Percentiles rank a stretch among this genome's conserved stretches.
Evolutionary conservation across 2,329 filamentous ascomycete species (phyloP).

Genomic region (Diaporthe caulivora): DNA sequence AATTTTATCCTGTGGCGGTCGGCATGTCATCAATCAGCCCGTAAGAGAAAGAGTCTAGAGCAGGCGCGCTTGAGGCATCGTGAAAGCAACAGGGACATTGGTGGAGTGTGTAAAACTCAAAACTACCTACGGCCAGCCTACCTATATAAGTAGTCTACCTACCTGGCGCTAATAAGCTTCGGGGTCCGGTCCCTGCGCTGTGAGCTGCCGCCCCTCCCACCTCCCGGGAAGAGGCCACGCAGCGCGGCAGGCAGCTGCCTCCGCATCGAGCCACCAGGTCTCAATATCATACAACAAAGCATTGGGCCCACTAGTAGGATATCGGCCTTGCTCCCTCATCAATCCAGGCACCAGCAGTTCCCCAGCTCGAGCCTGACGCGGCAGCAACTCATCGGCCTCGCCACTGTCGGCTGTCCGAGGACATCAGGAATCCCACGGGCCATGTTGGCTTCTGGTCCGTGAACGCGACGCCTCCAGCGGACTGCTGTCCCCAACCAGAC

Average conservation of each 20-base stretch:
- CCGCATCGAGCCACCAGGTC: not conserved
- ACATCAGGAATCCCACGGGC: constrained; percentile 15
- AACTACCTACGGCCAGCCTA: too few relatives aligned
- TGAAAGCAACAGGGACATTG: not conserved
- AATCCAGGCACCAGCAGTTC: not conserved
- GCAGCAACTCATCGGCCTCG: constrained; percentile 32
- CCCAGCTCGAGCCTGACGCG: not conserved
- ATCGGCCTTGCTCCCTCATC: not conserved
- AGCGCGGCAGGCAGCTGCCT: constrained; percentile 8
- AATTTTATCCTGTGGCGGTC: not conserved
- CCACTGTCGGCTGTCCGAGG: constrained; percentile 19
- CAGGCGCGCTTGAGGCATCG: not conserved
- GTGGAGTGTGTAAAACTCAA: not conserved
- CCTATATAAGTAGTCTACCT: too few relatives aligned
- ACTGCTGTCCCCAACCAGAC: constrained; percentile 41
- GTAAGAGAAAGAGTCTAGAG: not conserved
- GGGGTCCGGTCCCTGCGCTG: constrained; percentile 11
- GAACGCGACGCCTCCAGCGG: constrained; percentile 20
- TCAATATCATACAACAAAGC: not conserved
- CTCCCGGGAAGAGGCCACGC: not conserved
- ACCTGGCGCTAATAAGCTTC: constrained; percentile 1
- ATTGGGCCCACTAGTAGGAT: not conserved
- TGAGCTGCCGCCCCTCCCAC: not conserved
- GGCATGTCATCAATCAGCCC: not conserved
- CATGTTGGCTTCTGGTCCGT: constrained; percentile 25